Evolutionary conservation across 78 protist genomes (phyloP).

Genomic region (Isochrysis galbana): DNA sequence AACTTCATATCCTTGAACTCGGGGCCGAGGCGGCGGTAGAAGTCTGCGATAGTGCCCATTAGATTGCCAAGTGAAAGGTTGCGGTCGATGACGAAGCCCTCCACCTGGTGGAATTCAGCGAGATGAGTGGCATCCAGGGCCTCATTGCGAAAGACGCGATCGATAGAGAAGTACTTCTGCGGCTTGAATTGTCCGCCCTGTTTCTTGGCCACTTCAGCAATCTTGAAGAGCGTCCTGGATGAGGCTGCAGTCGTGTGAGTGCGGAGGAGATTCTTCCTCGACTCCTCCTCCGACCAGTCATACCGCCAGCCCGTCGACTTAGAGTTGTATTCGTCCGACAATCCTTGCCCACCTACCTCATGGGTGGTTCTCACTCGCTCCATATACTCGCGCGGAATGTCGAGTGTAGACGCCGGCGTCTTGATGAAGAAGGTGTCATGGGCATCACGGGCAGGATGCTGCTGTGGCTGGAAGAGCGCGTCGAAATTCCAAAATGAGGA

Average conservation of each 20-base stretch:
- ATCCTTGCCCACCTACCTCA: conserved; percentile 87
- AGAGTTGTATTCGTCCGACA: conserved; percentile 66
- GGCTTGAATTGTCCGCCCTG: conserved; percentile 70
- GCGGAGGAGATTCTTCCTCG: conserved; percentile 85
- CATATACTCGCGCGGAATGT: conserved; percentile 83
- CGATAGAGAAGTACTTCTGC: conserved; percentile 94
- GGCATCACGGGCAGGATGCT: conserved; percentile 99
- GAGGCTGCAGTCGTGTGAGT: conserved; percentile 99
- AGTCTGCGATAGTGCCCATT: conserved; percentile 86
- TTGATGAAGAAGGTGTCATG: conserved; percentile 99
- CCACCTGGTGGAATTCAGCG: conserved; percentile 97
- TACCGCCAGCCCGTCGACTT: conserved; percentile 59
- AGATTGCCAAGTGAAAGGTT: conserved; percentile 89
- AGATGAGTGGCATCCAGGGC: conserved; percentile 97
- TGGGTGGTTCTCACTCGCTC: conserved; percentile 85
- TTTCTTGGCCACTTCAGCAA: not conserved
- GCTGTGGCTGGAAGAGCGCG: conserved; percentile 96
- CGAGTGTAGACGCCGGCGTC: not conserved
- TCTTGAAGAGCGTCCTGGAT: conserved; percentile 84
- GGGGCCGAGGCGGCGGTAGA: conserved; percentile 83
- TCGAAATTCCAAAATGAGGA: conserved; percentile 99
- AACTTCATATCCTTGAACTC: conserved; percentile 29
- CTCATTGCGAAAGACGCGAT: conserved; percentile 99
- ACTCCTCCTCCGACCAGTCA: conserved; percentile 91
- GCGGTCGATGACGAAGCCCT: conserved; percentile 72